Conservation (phyloP, 2,329 filamentous ascomycete genomes). For the Cadophora sp. region DNA sequence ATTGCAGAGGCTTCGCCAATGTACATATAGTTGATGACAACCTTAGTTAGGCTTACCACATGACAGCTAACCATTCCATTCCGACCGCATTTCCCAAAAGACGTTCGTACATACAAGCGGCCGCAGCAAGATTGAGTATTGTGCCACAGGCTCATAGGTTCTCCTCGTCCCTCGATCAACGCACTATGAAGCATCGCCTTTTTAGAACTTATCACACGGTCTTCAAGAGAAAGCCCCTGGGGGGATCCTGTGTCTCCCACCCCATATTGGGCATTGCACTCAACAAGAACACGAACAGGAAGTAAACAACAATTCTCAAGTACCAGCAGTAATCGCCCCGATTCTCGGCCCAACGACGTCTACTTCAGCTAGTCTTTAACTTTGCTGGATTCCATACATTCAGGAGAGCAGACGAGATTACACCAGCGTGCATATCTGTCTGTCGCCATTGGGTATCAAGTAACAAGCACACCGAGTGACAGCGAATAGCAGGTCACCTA, state of each 20-base stretch:
- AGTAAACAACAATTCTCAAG: not conserved
- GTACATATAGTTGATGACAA: slow-evolving; percentile 28
- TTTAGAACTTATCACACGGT: slow-evolving; percentile 17
- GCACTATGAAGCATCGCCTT: slow-evolving; percentile 21
- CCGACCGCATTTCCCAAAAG: slow-evolving; percentile 10
- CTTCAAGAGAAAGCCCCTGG: slow-evolving; percentile 6
- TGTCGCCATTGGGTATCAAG: slow-evolving; percentile 9
- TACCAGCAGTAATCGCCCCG: not conserved
- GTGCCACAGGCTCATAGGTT: slow-evolving; percentile 2
- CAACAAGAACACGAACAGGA: not conserved
- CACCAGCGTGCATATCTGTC: slow-evolving; percentile 11
- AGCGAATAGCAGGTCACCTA: slow-evolving; percentile 14
- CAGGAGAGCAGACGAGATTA: slow-evolving; percentile 12
- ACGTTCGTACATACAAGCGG: not conserved
- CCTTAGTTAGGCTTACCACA: slow-evolving; percentile 22
- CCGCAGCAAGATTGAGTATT: slow-evolving; percentile 7
- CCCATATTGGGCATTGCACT: not conserved
- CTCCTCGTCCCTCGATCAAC: slow-evolving; percentile 1
- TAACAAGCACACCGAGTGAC: slow-evolving; percentile 4
- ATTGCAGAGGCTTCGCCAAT: slow-evolving; percentile 4
- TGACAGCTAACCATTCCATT: slow-evolving; percentile 24
- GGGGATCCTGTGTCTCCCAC: too few species aligned
- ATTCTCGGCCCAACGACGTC: not conserved
- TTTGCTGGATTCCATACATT: not conserved
- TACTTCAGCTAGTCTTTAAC: not conserved